Base-by-base conservation (phyloP, 2,329 filamentous ascomycete species). In the Alternaria viburni region DNA sequence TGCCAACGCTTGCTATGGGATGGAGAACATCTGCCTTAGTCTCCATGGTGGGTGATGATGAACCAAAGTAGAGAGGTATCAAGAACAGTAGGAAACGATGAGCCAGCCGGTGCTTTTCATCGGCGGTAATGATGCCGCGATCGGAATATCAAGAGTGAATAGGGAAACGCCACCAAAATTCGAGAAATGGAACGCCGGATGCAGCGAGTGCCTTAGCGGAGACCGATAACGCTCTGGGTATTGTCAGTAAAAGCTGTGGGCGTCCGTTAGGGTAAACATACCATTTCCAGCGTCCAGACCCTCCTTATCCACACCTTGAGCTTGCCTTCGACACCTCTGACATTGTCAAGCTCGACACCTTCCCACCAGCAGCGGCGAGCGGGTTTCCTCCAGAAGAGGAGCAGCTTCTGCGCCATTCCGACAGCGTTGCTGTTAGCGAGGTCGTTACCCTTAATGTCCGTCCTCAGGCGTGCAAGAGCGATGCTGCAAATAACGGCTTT, bases 321-420 rank as follows among this genome's bases (percentile, higher is more conserved):
- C 79, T 90, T 93, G 56, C 94, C 95, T 55, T 97, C 89, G 8
- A 98, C 91, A 13, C 96, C 96, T 54, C 96, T 93, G 12, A 99
- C 92, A 69, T 92, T 86, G 17, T 96, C 89, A 47, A 99, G 85
- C 79, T 98, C 94, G 41, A 99, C 91, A 23, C 96, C 96, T 80
- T 99, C 96, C 96, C 96, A 99, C 96, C 96, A 99, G 85, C 96
- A 99, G 79, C 96, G 88, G 65, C 96, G 86, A 13, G 96, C 96
- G 15, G 96, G 96, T 82, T 99, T 99, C 69, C 96, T 89, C 96
- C 96, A 99, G 84, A 99, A 99, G 4, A 99, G 86, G 13, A 99
- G 86, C 50, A 99, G 87, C 83, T 99, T 99, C 81, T 99, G 96
- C 12, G 96, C 96, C 96, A 99, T 99, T 56, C 95, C 95, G 17